Base-by-base conservation (phyloP, 495 filamentous ascomycete species). In the Annulohypoxylon maeteangense region DNA sequence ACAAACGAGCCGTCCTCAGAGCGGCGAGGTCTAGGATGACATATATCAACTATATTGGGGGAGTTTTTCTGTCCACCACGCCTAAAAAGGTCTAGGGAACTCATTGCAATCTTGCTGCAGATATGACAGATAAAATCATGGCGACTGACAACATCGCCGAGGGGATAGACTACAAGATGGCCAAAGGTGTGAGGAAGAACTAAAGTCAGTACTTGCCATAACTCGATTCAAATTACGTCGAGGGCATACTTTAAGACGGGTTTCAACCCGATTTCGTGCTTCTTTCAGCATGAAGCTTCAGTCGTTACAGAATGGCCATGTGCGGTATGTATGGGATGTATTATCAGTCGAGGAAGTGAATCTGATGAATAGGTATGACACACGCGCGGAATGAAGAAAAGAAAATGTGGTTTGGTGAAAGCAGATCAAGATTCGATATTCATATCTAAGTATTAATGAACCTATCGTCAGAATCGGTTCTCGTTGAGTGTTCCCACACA, bases 21-120 rank as follows among this genome's bases (percentile, higher is more conserved):
- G 22, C 66, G 70, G 62, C 71, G 75, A 32, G 75, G 75, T 18
- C 60, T 68, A 31, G 74, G 75, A 40, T 76, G 65, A 77, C 40
- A 31, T 16, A n/a, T 40, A 25, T 4, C 23, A 20, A n/a, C 36
- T 56, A 7, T 14, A 14, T 53, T 60, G 16, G 7, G 23, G 45
- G 20, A 14, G 27, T n/a, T 45, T 16, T 29, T 0, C 38, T 45
- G 45, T 47, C 50, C 7, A 31, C 44, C 29, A 51, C 11, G 29
- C 6, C 40, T 20, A 4, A 20, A 16, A 18, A 44, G 16, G 27
- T 16, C 25, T 16, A 22, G 44, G 51, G n/a, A 51, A 7, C 11
- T 42, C 12, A 32, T 23, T 5, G 25, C 7, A 8, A 16, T 40
- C 27, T 29, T 29, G 27, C 27, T 16, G 25, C 4, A 22, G 45